Conservation (phyloP, 2,329 filamentous ascomycete species). For the Fusarium humuli region DNA sequence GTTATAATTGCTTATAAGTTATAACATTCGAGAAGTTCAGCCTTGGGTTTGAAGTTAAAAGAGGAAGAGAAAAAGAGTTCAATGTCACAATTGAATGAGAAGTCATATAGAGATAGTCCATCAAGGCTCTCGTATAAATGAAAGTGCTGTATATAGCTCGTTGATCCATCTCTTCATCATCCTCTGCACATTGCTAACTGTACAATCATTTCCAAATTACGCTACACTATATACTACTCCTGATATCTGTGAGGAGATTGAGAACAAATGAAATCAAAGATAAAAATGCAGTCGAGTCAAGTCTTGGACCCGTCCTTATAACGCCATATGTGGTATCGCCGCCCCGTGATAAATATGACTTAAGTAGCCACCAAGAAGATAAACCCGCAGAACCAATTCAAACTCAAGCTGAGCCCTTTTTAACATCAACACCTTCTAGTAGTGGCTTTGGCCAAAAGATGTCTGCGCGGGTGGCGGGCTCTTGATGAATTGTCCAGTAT, state of each 20-base stretch:
- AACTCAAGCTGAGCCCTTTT: conserved; percentile 14
- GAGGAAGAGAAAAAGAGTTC: neutral
- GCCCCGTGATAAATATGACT: conserved; percentile 26
- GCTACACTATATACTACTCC: conserved; percentile 26
- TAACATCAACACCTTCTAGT: conserved; percentile 15
- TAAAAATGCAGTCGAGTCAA: conserved; percentile 27
- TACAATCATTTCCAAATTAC: conserved; percentile 29
- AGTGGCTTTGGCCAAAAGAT: conserved; percentile 55
- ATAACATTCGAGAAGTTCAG: neutral
- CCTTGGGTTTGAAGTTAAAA: neutral
- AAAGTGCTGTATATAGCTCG: conserved; percentile 35
- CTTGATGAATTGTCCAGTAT: conserved; percentile 68
- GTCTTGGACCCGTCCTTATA: conserved; percentile 23
- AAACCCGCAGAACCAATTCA: conserved; percentile 25
- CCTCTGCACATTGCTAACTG: conserved; percentile 16
- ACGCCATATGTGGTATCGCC: conserved; percentile 42
- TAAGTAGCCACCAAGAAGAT: conserved; percentile 17
- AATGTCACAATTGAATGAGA: conserved; percentile 31
- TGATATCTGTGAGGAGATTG: conserved; percentile 13
- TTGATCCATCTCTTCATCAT: conserved; percentile 26
- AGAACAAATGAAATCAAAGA: conserved; percentile 27
- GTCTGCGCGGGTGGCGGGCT: conserved; percentile 62
- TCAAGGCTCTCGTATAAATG: conserved; percentile 35
- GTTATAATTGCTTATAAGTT: neutral
- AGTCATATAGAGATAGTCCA: conserved; percentile 15